Evolutionary conservation across 1,284 basidiomycete species (phyloP), one percentile per base, ranked within the genome.

Genomic region (Cutaneotrichosporon sp.): DNA sequence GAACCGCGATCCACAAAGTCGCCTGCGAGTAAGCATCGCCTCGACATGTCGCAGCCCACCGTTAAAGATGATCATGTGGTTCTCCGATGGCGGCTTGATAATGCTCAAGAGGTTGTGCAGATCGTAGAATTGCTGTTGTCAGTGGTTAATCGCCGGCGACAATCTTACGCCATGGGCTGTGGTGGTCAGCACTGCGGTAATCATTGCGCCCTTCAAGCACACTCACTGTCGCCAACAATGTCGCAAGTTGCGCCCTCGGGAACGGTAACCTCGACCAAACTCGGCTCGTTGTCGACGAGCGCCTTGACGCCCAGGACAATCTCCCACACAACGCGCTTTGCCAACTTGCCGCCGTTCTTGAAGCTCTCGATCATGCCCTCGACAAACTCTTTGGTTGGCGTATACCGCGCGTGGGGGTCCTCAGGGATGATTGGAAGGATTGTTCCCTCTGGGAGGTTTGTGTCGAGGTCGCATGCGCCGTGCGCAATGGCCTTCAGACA

Each of bases 1-100:
- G 88, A 92, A 14, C 94, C 96, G 56, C 96, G 85, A 74, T 99
- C 96, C 38, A 98, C 96, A 72, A 96, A 85, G 78, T 97, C 92
- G 15, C 74, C 45, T 46, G 36, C n/a, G 33, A 9, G 45, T 46
- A 8, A 46, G 45, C 21, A 17, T 7, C 36, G 14, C 36, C 41
- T 9, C 21, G 12, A 43, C 22, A 26, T 4, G 21, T 9, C n/a
- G 15, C 20, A 23, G 26, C 45, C 12, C 35, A 46, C 45, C 92
- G 71, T 94, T 96, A 86, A 96, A 94, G 38, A 94, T 77, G 45
- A 96, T 76, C 65, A 85, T 86, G 64, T 94, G 91, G 30, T 81
- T 84, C 52, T 87, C 82, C 52, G 79, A 84, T 14, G 92, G 92
- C 51, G 83, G 80, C 20, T 89, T 90, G 0, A 94, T 97, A 62